These are phyloP conservation scores for Waltergamsia citrina DNA, from an alignment of 2,329 filamentous ascomycete species.

Conservation along the genomic window DNA sequence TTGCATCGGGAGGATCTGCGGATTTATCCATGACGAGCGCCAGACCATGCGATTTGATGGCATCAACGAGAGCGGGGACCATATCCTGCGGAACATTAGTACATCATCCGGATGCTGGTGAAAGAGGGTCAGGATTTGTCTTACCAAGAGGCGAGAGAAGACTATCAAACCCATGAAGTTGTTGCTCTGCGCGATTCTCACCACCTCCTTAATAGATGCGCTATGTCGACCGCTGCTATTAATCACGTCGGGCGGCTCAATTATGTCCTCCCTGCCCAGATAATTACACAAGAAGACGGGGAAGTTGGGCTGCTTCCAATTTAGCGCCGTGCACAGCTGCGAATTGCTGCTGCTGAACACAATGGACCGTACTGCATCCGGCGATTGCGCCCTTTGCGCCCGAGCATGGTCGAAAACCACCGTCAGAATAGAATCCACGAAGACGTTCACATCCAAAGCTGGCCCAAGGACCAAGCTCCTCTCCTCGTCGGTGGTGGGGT, in stretches of 20 bases:
- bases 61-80: slow-evolving; percentile 83
- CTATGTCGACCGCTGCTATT: slow-evolving; percentile 59
- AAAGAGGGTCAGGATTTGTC: slow-evolving; percentile 20
- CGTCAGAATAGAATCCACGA: slow-evolving; percentile 73
- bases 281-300: slow-evolving; percentile 94
- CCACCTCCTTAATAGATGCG: slow-evolving; percentile 88
- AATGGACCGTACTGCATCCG: slow-evolving; percentile 72
- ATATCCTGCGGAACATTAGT: slow-evolving; percentile 55
- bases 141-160: slow-evolving; percentile 74
- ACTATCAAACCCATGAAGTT: slow-evolving; percentile 98
- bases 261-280: slow-evolving; percentile 54
- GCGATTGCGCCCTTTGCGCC: slow-evolving; percentile 47
- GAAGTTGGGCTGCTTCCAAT: slow-evolving; percentile 99
- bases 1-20: slow-evolving; percentile 36
- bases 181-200: slow-evolving; percentile 86
- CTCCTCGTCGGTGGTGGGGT: slow-evolving; percentile 71
- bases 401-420: slow-evolving; percentile 90
- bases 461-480: slow-evolving; percentile 59
- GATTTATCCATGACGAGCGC: slow-evolving; percentile 87
- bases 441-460: slow-evolving; percentile 73
- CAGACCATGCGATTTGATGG: slow-evolving; percentile 88
- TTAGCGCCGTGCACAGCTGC: slow-evolving; percentile 83
- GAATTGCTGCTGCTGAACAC: slow-evolving; percentile 93
- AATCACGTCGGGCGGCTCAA: slow-evolving; percentile 23
- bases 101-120: neutral